Evolutionary conservation across 768 basidiomycete genomes (phyloP).

Genomic region (Lentinula edodes): DNA sequence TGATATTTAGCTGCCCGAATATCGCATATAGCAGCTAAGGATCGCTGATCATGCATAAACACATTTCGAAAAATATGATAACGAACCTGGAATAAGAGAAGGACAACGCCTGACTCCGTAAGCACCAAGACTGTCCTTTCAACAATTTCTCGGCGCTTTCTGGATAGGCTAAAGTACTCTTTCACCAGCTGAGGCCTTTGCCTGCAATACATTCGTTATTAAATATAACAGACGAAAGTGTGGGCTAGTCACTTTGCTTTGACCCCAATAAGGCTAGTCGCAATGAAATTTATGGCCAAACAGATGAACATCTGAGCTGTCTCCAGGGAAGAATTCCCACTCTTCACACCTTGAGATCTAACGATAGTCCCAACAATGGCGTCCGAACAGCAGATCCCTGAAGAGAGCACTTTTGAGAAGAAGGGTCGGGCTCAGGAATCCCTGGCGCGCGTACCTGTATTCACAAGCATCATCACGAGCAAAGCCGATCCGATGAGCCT

Average conservation of each 20-base stretch:
- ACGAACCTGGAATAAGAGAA: constrained; percentile 1
- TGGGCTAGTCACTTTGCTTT: background rate
- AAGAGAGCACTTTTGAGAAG: background rate
- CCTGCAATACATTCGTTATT: background rate
- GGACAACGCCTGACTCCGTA: background rate
- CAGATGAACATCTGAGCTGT: background rate
- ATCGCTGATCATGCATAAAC: background rate
- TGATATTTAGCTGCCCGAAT: background rate
- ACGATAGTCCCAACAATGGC: background rate
- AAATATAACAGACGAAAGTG: background rate
- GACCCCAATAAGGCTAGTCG: background rate
- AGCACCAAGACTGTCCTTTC: background rate
- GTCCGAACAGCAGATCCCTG: background rate
- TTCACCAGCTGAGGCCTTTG: background rate
- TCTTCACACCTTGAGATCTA: background rate
- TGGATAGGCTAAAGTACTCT: background rate
- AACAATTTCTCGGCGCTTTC: background rate
- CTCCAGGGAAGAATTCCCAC: background rate
- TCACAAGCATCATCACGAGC: background rate
- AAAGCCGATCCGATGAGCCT: background rate
- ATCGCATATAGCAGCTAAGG: background rate
- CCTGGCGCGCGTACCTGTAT: background rate
- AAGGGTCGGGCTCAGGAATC: too few species aligned
- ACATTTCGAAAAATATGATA: background rate
- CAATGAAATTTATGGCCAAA: background rate